Evolutionary conservation across 768 basidiomycete genomes (phyloP).

Genomic region (Tricholomella constricta): DNA sequence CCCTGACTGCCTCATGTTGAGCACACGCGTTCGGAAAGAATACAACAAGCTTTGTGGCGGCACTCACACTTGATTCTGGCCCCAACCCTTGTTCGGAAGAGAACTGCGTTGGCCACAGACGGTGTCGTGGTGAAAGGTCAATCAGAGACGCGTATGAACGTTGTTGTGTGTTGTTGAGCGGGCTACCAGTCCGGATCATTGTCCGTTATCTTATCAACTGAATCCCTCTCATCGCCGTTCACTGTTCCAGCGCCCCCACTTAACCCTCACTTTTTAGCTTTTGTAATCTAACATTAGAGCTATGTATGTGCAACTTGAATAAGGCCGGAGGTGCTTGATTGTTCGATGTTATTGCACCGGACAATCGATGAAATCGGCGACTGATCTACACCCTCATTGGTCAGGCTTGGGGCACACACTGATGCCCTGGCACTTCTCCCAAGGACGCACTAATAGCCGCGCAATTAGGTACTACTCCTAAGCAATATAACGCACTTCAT

Average conservation of each 20-base stretch:
- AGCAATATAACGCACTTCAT: not conserved
- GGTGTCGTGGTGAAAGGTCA: constrained; percentile 15
- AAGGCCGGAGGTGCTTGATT: not conserved
- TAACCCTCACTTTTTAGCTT: not conserved
- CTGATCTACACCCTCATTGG: constrained; percentile 12
- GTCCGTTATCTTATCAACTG: constrained; percentile 23
- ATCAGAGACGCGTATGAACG: constrained; percentile 16
- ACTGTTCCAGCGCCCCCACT: not conserved
- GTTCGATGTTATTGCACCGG: constrained; percentile 1
- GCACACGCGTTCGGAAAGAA: constrained; percentile 46
- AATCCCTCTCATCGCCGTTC: constrained; percentile 23
- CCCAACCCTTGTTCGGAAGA: constrained; percentile 10
- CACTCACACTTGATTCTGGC: constrained; percentile 26
- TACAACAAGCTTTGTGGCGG: constrained; percentile 12
- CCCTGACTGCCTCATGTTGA: constrained; percentile 59
- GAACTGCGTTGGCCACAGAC: constrained; percentile 14
- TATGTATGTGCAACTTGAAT: constrained; percentile 2
- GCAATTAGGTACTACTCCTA: not conserved
- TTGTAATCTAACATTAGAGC: not conserved
- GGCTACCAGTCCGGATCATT: constrained; percentile 20
- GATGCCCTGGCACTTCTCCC: constrained; percentile 12
- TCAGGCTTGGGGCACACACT: constrained; percentile 11
- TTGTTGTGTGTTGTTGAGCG: constrained; percentile 19
- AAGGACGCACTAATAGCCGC: constrained; percentile 9
- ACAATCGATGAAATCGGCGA: constrained; percentile 20